Evolutionary conservation across 2,329 filamentous ascomycete species (phyloP).

Genomic region (Stagonosporopsis rhizophila): DNA sequence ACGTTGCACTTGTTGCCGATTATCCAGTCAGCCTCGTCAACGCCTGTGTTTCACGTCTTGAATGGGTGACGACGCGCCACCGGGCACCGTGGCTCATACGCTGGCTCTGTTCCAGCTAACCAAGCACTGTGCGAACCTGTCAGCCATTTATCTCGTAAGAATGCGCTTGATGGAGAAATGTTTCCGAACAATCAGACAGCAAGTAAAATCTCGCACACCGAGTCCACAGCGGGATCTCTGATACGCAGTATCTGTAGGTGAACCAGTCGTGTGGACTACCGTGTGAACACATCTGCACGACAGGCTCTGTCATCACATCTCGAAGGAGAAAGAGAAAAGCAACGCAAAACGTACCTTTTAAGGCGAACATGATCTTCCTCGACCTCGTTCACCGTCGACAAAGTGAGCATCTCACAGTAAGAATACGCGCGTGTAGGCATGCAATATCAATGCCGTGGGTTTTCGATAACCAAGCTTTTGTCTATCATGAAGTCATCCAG

Average conservation of each 20-base stretch:
- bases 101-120: constrained; percentile 5
- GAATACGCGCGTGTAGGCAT: not conserved
- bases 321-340: not conserved
- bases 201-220: constrained; percentile 13
- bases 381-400: not conserved
- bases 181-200: constrained; percentile 3
- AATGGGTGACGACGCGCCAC: constrained; percentile 16
- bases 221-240: constrained; percentile 28
- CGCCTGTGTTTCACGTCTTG: constrained; percentile 10
- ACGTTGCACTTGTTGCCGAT: constrained; percentile 4
- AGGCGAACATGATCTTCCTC: not conserved
- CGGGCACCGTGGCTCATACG: constrained; percentile 3
- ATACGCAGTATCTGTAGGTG: constrained; percentile 32
- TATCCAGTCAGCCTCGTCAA: constrained; percentile 11
- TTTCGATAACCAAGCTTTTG: constrained; percentile 28
- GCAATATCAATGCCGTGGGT: constrained; percentile 8
- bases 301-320: constrained; percentile 16
- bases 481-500: constrained; percentile 28
- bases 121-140: constrained; percentile 10
- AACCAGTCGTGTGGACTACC: constrained; percentile 3
- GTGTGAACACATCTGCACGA: not conserved
- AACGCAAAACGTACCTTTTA: constrained; percentile 5
- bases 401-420: not conserved
- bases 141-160: not conserved
- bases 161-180: not conserved